Percentiles rank a stretch among this genome's conserved stretches.
These are phyloP conservation scores for Podospora bellae-mahoneyi DNA, from an alignment of 495 filamentous ascomycete species.

Conservation along the genomic window DNA sequence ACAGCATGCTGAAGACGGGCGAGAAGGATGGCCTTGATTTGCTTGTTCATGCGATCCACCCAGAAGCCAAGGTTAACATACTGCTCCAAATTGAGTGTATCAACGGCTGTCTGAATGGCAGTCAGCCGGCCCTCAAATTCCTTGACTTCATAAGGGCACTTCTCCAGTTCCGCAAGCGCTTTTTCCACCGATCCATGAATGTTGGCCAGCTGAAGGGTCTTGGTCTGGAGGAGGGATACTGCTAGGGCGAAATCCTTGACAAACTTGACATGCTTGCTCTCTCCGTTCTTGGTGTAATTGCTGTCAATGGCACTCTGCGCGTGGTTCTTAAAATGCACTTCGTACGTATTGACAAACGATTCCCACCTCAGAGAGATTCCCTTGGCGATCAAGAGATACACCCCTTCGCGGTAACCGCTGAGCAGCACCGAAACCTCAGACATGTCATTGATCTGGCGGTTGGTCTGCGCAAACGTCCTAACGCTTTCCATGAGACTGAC, in stretches of 20 bases:
- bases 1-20: constrained; percentile 76
- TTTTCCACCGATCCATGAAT: constrained; percentile 84
- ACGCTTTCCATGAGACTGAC: constrained; percentile 98
- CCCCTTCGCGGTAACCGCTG: constrained; percentile 85
- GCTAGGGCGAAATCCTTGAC: constrained; percentile 85
- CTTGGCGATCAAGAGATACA: constrained; percentile 73
- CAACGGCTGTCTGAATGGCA: constrained; percentile 79
- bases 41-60: constrained; percentile 80
- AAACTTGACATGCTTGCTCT: constrained; percentile 94
- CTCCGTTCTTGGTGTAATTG: constrained; percentile 56
- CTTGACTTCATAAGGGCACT: constrained; percentile 71
- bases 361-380: constrained; percentile 92
- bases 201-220: constrained; percentile 69
- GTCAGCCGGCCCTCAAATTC: constrained; percentile 79
- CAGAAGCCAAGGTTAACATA: constrained; percentile 87
- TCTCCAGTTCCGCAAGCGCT: constrained; percentile 75
- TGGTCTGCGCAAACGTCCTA: constrained; percentile 82
- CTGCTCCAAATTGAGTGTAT: constrained; percentile 92
- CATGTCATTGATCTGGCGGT: constrained; percentile 75
- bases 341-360: constrained; percentile 94
- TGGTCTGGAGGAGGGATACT: constrained; percentile 79
- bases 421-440: constrained; percentile 79
- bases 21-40: constrained; percentile 74
- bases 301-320: constrained; percentile 60
- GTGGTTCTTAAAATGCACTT: constrained; percentile 71